Evolutionary conservation across 805 yeast species (phyloP), one percentile per base, ranked within the genome.

Genomic region (Cyberlindnera xishuangbannaensis): DNA sequence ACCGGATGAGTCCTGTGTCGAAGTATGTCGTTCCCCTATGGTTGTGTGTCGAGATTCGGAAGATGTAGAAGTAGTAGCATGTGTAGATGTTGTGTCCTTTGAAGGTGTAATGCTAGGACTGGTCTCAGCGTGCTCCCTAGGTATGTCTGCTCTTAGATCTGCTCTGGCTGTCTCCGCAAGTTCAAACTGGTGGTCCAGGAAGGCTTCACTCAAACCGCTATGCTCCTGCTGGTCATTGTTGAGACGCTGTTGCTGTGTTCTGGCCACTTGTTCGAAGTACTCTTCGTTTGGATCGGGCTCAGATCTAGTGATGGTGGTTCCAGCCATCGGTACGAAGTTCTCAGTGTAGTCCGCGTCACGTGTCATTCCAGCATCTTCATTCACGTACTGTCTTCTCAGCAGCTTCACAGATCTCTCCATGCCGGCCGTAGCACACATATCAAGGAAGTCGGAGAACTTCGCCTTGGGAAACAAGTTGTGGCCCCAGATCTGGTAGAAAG

Each of bases 381-480:
- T 51, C 11, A 69, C 53, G 36, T 57, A 49, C 11, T 50, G 53
- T 26, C 63, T 54, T 46, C 77, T 59, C 41, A 67, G 59, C 3
- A 56, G 61, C 37, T 64, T 65, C 19, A 75, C 55, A 11, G 55
- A 58, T 13, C 61, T 55, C 15, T 69, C 58, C 41, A 55, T 57
- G 11, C 83, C 78, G 26, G 75, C 65, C 12, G 65, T 58, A 25
- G 69, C 63, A 30, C 78, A 56, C 44, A 80, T 56, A 16, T 66
- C 62, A 1, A 81, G 58, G 48, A 87, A 78, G 53, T 84, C 94
- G 29, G 64, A 63, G 44, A 87, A 83, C 41, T 73, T 78, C 12
- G 92, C 85, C 59, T 81, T 83, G 5, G 96, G 95, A 50, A 71
- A 85, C 24, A 86, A 47, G 15, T 69, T 63, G 53, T 83, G 90